Conservation (phyloP, 1,284 basidiomycete species). For the Ustilago lituana region DNA sequence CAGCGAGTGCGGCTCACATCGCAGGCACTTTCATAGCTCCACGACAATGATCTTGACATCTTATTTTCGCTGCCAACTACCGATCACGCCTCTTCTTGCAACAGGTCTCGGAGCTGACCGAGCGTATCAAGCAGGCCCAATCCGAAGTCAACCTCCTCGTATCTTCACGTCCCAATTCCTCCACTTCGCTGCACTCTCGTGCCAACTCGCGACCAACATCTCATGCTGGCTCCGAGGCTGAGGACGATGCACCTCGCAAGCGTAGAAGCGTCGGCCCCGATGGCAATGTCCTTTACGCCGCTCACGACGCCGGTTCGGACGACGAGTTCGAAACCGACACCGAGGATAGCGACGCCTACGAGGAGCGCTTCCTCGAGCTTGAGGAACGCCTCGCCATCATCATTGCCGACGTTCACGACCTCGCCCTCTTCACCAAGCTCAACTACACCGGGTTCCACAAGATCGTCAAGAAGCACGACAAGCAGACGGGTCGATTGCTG, state of each 20-base stretch:
- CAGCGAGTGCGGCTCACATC: too few species aligned
- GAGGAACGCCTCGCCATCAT: slow-evolving; percentile 95
- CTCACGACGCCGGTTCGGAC: slow-evolving; percentile 70
- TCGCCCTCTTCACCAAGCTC: slow-evolving; percentile 90
- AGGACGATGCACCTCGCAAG: slow-evolving; percentile 22
- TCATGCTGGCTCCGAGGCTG: slow-evolving; percentile 38
- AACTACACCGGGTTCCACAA: slow-evolving; percentile 97
- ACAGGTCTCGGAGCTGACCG: slow-evolving; percentile 60
- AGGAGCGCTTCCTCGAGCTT: slow-evolving; percentile 86
- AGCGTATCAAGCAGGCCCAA: slow-evolving; percentile 66
- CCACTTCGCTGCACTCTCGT: slow-evolving; percentile 48
- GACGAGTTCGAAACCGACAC: slow-evolving; percentile 73
- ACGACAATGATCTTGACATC: too few species aligned
- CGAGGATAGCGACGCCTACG: slow-evolving; percentile 78
- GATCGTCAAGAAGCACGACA: slow-evolving; percentile 94
- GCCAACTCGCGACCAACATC: slow-evolving; percentile 33
- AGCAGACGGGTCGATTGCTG: slow-evolving; percentile 73
- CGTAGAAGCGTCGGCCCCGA: slow-evolving; percentile 66
- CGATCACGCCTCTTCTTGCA: too few species aligned
- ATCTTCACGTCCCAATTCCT: slow-evolving; percentile 53
- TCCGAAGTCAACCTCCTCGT: slow-evolving; percentile 65
- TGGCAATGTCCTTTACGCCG: slow-evolving; percentile 69
- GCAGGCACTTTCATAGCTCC: too few species aligned
- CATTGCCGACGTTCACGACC: slow-evolving; percentile 97
- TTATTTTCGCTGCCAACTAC: too few species aligned